Percentiles rank a stretch among this genome's conserved stretches.
Conservation (phyloP, 2,329 filamentous ascomycete species). For the Calonectria naviculata region DNA sequence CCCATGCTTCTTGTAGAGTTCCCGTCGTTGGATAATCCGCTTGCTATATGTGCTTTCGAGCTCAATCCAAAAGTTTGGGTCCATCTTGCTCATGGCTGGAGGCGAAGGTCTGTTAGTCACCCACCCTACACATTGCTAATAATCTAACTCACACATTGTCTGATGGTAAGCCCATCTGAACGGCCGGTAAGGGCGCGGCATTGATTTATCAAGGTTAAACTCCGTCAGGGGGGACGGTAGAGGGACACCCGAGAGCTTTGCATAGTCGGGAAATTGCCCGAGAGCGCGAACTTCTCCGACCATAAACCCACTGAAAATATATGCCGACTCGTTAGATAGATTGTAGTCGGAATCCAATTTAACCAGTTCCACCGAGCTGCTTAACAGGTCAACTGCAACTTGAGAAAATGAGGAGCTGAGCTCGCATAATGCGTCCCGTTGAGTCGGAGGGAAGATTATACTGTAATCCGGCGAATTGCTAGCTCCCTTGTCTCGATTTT, state of each 20-base stretch:
- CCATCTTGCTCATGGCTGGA: slow-evolving; percentile 79
- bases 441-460: background rate
- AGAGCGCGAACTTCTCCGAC: slow-evolving; percentile 75
- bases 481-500: background rate
- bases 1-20: slow-evolving; percentile 72
- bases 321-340: slow-evolving; percentile 39
- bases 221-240: slow-evolving; percentile 70
- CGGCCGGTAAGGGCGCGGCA: slow-evolving; percentile 81
- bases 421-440: background rate
- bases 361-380: background rate
- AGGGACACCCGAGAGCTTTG: slow-evolving; percentile 78
- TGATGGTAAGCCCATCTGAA: slow-evolving; percentile 90
- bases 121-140: background rate
- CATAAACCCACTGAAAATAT: slow-evolving; percentile 76
- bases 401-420: background rate
- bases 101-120: slow-evolving; percentile 42
- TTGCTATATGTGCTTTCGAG: slow-evolving; percentile 78
- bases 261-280: slow-evolving; percentile 84
- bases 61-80: slow-evolving; percentile 89
- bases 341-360: background rate
- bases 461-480: background rate
- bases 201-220: slow-evolving; percentile 76
- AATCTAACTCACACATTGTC: slow-evolving; percentile 78
- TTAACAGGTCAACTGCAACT: background rate
- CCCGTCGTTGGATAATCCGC: slow-evolving; percentile 77